Conservation (phyloP, 345 rosid species). For the Schrenkiella parvula region DNA sequence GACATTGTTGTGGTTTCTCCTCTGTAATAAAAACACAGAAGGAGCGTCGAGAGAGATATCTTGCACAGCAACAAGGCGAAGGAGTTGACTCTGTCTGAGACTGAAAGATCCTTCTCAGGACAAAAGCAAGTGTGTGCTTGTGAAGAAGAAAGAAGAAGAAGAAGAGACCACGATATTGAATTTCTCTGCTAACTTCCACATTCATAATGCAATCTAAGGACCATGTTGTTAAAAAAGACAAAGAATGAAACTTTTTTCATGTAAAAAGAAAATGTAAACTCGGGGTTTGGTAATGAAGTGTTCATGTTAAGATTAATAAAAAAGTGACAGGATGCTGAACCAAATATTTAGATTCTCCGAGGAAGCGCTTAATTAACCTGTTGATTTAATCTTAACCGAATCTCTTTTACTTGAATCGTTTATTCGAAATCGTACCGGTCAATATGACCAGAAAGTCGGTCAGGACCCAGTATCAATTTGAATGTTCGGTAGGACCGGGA, state of each 20-base stretch:
- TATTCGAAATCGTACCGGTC: background rate
- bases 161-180: constrained; percentile 26
- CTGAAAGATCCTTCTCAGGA: background rate
- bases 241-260: constrained; percentile 5
- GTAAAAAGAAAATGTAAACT: constrained; percentile 26
- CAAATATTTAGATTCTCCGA: background rate
- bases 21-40: constrained; percentile 40
- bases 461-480: background rate
- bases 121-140: background rate
- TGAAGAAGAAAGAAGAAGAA: constrained; percentile 19
- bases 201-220: constrained; percentile 22
- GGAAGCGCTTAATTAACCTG: background rate
- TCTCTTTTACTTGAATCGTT: background rate
- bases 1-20: background rate
- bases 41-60: constrained; percentile 95
- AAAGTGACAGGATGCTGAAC: background rate
- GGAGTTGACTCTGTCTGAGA: constrained; percentile 67
- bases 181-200: constrained; percentile 27
- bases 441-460: background rate
- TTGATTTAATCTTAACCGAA: background rate
- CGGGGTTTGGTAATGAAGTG: constrained; percentile 27
- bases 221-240: constrained; percentile 16
- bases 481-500: constrained; percentile 16
- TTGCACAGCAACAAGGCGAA: constrained; percentile 74
- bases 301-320: constrained; percentile 10